Evolutionary conservation across 1,284 basidiomycete genomes (phyloP).

Genomic region (Exobasidium rhododendri): DNA sequence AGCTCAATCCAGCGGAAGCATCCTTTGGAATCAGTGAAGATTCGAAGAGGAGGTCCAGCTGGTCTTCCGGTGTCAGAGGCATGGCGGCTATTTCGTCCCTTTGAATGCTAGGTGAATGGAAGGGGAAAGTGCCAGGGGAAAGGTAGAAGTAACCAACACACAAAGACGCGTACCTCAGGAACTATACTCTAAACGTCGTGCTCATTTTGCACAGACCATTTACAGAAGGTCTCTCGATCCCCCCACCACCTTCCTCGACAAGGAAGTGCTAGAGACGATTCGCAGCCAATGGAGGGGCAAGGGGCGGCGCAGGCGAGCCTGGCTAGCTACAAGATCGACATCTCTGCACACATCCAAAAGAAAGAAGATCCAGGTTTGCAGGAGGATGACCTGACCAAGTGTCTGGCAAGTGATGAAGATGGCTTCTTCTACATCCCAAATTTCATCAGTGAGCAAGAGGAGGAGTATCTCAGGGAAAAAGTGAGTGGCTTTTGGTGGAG

Average conservation of each 20-base stretch:
- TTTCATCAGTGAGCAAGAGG: slow-evolving; percentile 76
- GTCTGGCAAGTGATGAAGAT: neutral
- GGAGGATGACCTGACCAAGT: neutral
- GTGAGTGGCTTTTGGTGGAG: slow-evolving; percentile 58
- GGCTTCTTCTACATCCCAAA: slow-evolving; percentile 63
- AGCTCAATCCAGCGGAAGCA: slow-evolving; percentile 63
- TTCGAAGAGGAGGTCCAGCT: slow-evolving; percentile 74
- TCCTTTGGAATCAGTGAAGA: slow-evolving; percentile 66
- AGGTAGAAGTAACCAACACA: neutral
- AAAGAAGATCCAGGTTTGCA: neutral
- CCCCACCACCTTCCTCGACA: neutral
- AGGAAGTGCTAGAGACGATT: neutral
- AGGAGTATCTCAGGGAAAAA: slow-evolving; percentile 72
- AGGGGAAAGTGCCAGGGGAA: neutral
- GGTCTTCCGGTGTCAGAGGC: slow-evolving; percentile 65
- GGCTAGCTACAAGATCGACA: too few relatives aligned
- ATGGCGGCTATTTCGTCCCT: slow-evolving; percentile 21
- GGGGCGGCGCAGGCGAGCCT: neutral
- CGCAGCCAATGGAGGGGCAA: neutral
- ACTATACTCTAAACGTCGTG: too few relatives aligned
- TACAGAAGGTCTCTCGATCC: neutral
- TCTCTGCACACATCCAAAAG: too few relatives aligned
- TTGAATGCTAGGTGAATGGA: neutral
- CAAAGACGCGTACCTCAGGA: too few relatives aligned
- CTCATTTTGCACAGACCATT: too few relatives aligned